These are phyloP conservation scores for Phytophthora ohioensis DNA, from an alignment of 352 stramenopile species.

Conservation along the genomic window DNA sequence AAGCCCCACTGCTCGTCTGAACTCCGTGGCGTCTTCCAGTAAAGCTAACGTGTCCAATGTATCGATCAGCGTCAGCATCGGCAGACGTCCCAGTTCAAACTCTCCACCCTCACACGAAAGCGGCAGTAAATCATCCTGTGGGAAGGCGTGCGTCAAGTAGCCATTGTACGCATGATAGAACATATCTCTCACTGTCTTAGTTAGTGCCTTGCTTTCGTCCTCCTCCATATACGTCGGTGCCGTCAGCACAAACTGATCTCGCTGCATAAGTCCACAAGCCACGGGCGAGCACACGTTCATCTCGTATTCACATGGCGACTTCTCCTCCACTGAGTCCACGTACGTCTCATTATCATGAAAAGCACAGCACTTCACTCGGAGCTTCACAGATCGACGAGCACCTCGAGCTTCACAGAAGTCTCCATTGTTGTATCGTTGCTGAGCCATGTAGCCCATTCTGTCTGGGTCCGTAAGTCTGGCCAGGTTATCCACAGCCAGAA, in stretches of 20 bases:
- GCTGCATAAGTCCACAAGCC: conserved; percentile 75
- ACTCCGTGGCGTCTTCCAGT: conserved; percentile 80
- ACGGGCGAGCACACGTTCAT: conserved; percentile 78
- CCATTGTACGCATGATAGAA: conserved; percentile 92
- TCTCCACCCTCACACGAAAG: conserved; percentile 73
- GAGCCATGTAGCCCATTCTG: conserved; percentile 60
- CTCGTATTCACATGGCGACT: conserved; percentile 58
- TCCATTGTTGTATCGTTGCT: conserved; percentile 67
- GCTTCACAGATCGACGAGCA: conserved; percentile 39
- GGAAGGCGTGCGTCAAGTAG: conserved; percentile 87
- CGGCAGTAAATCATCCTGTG: conserved; percentile 80
- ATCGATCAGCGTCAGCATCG: conserved; percentile 92
- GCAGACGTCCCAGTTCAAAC: conserved; percentile 84
- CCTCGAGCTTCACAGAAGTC: conserved; percentile 38
- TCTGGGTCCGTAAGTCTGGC: conserved; percentile 53
- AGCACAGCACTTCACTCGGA: conserved; percentile 81
- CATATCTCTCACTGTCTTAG: conserved; percentile 84
- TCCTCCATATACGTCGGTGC: conserved; percentile 59
- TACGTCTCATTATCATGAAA: conserved; percentile 88
- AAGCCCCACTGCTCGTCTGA: conserved; percentile 73
- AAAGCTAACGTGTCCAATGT: conserved; percentile 91
- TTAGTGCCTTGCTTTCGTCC: conserved; percentile 62
- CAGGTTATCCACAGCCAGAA: conserved; percentile 52
- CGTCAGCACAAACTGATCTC: conserved; percentile 73
- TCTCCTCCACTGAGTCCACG: conserved; percentile 73